Conservation (phyloP, 768 basidiomycete genomes). For the Leccinum subtestaceum region DNA sequence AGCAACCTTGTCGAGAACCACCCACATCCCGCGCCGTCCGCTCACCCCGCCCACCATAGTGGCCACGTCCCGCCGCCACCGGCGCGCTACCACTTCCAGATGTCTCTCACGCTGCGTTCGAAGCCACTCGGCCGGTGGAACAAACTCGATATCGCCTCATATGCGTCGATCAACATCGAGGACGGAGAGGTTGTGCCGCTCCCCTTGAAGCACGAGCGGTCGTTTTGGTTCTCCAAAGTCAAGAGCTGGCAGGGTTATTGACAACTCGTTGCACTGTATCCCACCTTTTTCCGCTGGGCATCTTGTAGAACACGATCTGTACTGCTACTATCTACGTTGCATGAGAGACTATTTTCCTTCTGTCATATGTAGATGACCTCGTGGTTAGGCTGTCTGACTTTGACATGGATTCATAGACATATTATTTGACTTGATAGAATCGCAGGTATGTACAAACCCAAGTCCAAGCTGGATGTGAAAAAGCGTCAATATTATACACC, state of each 20-base stretch:
- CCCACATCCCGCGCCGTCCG: conserved; percentile 4
- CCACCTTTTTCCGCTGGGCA: neutral
- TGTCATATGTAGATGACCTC: too few relatives aligned
- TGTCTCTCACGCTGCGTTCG: conserved; percentile 68
- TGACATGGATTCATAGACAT: neutral
- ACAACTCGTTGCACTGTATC: neutral
- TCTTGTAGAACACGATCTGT: neutral
- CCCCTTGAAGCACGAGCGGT: conserved; percentile 75
- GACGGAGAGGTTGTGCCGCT: conserved; percentile 71
- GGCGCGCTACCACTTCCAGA: conserved; percentile 64
- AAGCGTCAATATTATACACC: conserved; percentile 31
- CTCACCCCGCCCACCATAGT: conserved; percentile 7
- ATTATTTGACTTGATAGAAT: neutral
- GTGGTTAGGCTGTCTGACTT: neutral
- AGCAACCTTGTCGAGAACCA: conserved; percentile 58
- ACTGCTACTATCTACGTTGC: neutral
- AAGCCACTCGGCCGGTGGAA: conserved; percentile 81
- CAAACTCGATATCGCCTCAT: conserved; percentile 68
- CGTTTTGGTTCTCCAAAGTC: conserved; percentile 95
- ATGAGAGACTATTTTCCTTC: neutral
- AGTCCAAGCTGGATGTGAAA: neutral
- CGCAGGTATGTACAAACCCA: neutral
- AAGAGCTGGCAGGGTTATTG: conserved; percentile 50
- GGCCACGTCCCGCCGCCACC: conserved; percentile 16
- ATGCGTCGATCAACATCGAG: conserved; percentile 73